A percentile compares a stretch with the other conserved stretches of the same genome.
Conservation (phyloP, 2,329 filamentous ascomycete genomes). For the Blastomyces gilchristii region DNA sequence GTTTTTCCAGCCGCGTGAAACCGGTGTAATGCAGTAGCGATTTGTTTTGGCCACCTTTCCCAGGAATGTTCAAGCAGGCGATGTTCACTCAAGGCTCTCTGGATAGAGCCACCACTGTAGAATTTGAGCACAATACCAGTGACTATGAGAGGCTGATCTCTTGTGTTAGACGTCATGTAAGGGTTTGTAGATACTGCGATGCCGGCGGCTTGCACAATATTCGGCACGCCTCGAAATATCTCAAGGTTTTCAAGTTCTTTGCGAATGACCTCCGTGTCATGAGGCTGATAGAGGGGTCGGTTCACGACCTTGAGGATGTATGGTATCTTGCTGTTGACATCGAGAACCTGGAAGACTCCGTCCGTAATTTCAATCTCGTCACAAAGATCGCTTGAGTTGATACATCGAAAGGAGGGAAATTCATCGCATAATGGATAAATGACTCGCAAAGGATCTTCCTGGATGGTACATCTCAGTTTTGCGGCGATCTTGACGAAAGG, state of each 20-base stretch:
- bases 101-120: slow-evolving; percentile 15
- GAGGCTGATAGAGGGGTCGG: background rate
- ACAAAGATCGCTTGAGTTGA: too few species aligned
- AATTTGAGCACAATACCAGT: slow-evolving; percentile 17
- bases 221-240: slow-evolving; percentile 13
- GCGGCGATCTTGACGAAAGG: too few species aligned
- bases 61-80: slow-evolving; percentile 11
- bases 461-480: too few species aligned
- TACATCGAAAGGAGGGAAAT: too few species aligned
- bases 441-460: too few species aligned
- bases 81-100: slow-evolving; percentile 12
- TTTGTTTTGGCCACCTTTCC: slow-evolving; percentile 17
- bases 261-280: slow-evolving; percentile 6
- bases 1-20: slow-evolving; percentile 15
- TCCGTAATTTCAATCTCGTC: background rate
- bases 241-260: slow-evolving; percentile 18
- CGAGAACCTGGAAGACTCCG: background rate
- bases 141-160: slow-evolving; percentile 13
- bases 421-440: too few species aligned
- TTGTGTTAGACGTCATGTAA: slow-evolving; percentile 12
- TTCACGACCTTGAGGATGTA: background rate
- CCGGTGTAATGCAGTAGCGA: slow-evolving; percentile 12
- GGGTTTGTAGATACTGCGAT: slow-evolving; percentile 16
- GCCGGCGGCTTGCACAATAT: slow-evolving; percentile 16
- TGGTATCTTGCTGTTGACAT: background rate